Evolutionary conservation across 2,329 filamentous ascomycete genomes (phyloP), one percentile per base, ranked within the genome.

Genomic region (Microsporum audouinii): DNA sequence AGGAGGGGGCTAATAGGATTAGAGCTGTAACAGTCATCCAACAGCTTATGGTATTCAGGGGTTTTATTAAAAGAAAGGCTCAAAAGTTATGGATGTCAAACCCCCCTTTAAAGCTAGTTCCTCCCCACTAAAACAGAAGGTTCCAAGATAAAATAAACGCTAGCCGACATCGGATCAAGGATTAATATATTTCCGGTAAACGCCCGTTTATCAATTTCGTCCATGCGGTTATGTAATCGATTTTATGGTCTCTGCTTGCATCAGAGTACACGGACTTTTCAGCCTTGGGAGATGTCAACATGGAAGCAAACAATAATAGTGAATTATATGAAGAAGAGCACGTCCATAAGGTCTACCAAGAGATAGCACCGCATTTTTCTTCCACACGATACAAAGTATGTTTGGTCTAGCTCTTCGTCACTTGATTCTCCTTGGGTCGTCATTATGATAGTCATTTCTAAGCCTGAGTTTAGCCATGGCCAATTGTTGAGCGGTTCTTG

Each of bases 281-380:
- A 49, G 10, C 6, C 5, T 36, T 7, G 7, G 17, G 6, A 34
- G 7, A 43, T 3, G 4, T 29, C 2, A 55, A 55, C 6, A 34
- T 34, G 14, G 33, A 34, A 34, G 12, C 51, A 23, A 23, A 23
- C 51, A 31, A 17, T 3, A 55, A 60, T 34, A 60, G 58, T 43
- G 72, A 72, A 57, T 66, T 64, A 5, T 96, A 96, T 77, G 94
- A 99, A 76, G 81, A 86, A 65, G 77, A 86, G 66, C 89, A 97
- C 75, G 94, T 99, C 61, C 94, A 99, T 75, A 79, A 84, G 62
- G 89, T 99, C 65, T 99, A 99, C 78, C 88, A 79, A 60, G 70
- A 79, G 63, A 80, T 79, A 62, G 78, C 78, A 14, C 68, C 71
- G 17, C 77, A 79, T 67, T 80, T 79, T 67, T 78, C 77, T 1